These are phyloP conservation scores for Chlorencoelia australis DNA, from an alignment of 2,329 filamentous ascomycete species.

Conservation along the genomic window DNA sequence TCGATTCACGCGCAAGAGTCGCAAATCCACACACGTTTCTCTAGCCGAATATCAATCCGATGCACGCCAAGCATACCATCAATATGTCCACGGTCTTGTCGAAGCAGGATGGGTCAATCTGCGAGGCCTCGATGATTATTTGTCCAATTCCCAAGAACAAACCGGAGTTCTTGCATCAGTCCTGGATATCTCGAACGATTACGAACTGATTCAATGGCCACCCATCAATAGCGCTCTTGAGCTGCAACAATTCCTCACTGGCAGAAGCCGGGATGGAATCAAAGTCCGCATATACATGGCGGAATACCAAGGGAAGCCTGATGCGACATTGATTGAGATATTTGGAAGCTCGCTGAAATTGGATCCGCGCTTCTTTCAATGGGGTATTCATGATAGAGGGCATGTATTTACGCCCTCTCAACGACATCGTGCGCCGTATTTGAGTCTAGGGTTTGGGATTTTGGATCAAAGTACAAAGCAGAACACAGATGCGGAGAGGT, in stretches of 20 bases:
- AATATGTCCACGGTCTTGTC: conserved; percentile 20
- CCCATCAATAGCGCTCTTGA: conserved; percentile 10
- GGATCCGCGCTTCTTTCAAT: too few relatives aligned
- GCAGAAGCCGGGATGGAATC: neutral
- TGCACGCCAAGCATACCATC: conserved; percentile 15
- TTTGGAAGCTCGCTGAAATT: too few relatives aligned
- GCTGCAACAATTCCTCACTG: conserved; percentile 9
- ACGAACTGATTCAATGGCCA: conserved; percentile 10
- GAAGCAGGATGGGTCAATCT: conserved; percentile 24
- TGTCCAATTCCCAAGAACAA: conserved; percentile 12
- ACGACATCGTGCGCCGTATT: too few relatives aligned
- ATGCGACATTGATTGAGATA: conserved; percentile 11
- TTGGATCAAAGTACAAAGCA: too few relatives aligned
- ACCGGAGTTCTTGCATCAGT: conserved; percentile 16
- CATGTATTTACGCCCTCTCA: too few relatives aligned
- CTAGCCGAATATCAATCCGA: neutral
- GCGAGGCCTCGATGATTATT: conserved; percentile 17
- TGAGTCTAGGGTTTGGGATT: too few relatives aligned
- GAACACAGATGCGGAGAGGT: too few relatives aligned
- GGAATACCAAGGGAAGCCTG: conserved; percentile 9
- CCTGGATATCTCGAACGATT: conserved; percentile 17
- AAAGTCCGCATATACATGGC: conserved; percentile 13
- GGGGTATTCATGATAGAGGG: too few relatives aligned
- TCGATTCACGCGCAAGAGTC: too few relatives aligned
- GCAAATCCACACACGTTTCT: too few relatives aligned